A percentile compares a stretch with the other conserved stretches of the same genome.
Evolutionary conservation across 1,139 yeast species (phyloP).

Genomic region (Pichia sp.): DNA sequence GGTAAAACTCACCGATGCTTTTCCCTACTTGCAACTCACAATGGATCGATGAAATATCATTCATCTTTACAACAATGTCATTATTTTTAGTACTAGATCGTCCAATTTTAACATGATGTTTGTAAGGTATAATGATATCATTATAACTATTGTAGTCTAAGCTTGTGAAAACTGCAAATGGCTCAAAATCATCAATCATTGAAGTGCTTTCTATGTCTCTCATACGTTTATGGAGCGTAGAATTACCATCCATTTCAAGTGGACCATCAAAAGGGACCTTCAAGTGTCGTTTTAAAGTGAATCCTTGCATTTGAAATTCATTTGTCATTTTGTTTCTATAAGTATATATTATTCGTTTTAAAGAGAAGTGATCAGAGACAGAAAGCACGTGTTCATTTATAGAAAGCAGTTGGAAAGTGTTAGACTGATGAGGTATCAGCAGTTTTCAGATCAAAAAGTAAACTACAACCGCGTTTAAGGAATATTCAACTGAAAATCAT

Average conservation of each 20-base stretch:
- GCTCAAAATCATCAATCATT: neutral
- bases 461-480: no score
- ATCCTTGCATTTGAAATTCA: neutral
- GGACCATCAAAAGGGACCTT: constrained; percentile 44
- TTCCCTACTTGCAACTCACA: constrained; percentile 37
- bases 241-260: constrained; percentile 60
- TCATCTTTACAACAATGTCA: constrained; percentile 46
- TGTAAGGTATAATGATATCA: constrained; percentile 7
- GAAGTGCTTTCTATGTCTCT: neutral
- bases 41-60: constrained; percentile 63
- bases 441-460: no score
- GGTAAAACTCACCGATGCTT: constrained; percentile 29
- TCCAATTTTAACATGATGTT: constrained; percentile 33
- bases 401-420: no score
- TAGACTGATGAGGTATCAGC: no score
- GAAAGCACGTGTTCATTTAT: no score
- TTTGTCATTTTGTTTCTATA: neutral
- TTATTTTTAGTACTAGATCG: constrained; percentile 48
- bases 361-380: no score
- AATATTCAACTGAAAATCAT: neutral
- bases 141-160: constrained; percentile 2
- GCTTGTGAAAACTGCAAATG: constrained; percentile 8
- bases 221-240: constrained; percentile 1
- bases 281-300: neutral
- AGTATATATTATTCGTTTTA: no score